Conservation (phyloP, 345 rosid species). For the Salix purpurea region DNA sequence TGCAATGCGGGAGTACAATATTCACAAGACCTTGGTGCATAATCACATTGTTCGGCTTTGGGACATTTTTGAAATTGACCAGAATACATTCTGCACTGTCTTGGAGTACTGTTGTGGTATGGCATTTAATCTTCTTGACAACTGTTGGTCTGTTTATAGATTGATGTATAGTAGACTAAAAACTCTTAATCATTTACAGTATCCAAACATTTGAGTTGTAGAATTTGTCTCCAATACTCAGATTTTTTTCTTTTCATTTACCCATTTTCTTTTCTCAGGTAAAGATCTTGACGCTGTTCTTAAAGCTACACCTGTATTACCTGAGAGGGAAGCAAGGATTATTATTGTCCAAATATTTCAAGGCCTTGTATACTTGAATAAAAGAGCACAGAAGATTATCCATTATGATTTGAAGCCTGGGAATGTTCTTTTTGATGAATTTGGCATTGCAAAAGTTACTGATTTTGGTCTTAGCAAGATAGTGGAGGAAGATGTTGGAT, state of each 20-base stretch:
- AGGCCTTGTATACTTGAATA: constrained; percentile 93
- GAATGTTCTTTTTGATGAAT: constrained; percentile 92
- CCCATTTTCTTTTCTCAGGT: constrained; percentile 39
- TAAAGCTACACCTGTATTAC: constrained; percentile 86
- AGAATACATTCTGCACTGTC: constrained; percentile 93
- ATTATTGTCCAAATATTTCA: constrained; percentile 90
- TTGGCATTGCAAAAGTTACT: constrained; percentile 94
- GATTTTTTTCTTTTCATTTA: constrained; percentile 5
- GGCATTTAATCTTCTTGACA: constrained; percentile 5
- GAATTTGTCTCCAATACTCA: constrained; percentile 10
- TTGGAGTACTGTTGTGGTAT: constrained; percentile 95
- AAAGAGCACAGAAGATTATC: constrained; percentile 77
- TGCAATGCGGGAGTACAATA: constrained; percentile 90
- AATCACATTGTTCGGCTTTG: constrained; percentile 95
- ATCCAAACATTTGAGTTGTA: background rate
- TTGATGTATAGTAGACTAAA: background rate
- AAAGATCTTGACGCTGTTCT: constrained; percentile 98
- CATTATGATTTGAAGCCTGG: constrained; percentile 99
- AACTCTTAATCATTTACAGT: background rate
- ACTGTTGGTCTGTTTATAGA: constrained; percentile 1
- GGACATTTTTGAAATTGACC: constrained; percentile 97
- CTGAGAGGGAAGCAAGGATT: constrained; percentile 94
- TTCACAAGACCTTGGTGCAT: constrained; percentile 97
- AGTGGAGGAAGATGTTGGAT: constrained; percentile 87
- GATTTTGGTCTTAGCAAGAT: constrained; percentile 99